Evolutionary conservation across 352 stramenopile genomes (phyloP).

Genomic region (Phytophthora capsici): DNA sequence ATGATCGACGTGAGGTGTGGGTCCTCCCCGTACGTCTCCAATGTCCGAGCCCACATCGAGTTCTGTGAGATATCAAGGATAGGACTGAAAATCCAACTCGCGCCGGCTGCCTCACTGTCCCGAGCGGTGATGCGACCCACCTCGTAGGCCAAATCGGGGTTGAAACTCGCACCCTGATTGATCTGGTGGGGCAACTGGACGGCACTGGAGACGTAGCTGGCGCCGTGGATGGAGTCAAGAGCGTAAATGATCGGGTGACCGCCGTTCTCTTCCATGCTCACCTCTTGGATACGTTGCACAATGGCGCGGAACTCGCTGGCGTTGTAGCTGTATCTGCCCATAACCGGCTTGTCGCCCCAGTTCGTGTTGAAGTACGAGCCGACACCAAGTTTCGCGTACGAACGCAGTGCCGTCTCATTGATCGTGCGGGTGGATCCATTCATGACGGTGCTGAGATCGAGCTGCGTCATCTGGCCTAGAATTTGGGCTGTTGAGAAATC

Average conservation of each 20-base stretch:
- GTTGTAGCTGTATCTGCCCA: constrained; percentile 46
- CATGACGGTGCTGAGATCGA: constrained; percentile 58
- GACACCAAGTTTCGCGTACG: constrained; percentile 69
- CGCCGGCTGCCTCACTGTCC: constrained; percentile 81
- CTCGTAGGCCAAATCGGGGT: constrained; percentile 57
- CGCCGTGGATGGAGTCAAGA: constrained; percentile 87
- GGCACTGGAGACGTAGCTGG: constrained; percentile 77
- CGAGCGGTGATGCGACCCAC: constrained; percentile 69
- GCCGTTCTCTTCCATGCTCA: constrained; percentile 62
- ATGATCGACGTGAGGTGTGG: constrained; percentile 75
- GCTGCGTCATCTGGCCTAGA: constrained; percentile 90
- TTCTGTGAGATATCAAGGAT: constrained; percentile 82
- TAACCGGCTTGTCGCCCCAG: constrained; percentile 40
- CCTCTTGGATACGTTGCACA: constrained; percentile 70
- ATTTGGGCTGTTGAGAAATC: constrained; percentile 31
- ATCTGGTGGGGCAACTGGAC: constrained; percentile 88
- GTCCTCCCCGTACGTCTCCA: constrained; percentile 93
- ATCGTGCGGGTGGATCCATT: constrained; percentile 43
- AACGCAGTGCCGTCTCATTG: constrained; percentile 59
- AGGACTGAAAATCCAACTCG: constrained; percentile 88
- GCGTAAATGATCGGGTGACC: constrained; percentile 77
- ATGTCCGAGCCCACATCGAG: constrained; percentile 83
- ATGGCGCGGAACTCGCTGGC: constrained; percentile 65
- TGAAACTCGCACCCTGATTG: constrained; percentile 86
- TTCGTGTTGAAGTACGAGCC: constrained; percentile 86